A percentile compares a stretch with the other conserved stretches of the same genome.
These are phyloP conservation scores for Dendrobium huoshanense DNA, from an alignment of 106 monocot genomes.

Conservation along the genomic window DNA sequence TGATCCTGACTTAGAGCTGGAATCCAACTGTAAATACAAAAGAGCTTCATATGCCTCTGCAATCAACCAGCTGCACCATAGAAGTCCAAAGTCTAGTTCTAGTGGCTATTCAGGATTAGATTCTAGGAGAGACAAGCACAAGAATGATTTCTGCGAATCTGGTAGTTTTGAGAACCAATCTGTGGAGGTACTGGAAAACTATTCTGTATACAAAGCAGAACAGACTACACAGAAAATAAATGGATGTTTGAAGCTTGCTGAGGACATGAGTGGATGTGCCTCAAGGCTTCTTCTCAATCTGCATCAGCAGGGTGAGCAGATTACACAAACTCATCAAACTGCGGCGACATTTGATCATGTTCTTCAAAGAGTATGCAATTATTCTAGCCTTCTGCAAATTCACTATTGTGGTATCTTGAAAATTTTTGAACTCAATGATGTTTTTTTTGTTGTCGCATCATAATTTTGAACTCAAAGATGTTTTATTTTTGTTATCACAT, in stretches of 20 bases:
- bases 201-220: neutral
- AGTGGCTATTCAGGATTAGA: neutral
- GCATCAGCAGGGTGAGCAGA: conserved; percentile 11
- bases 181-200: neutral
- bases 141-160: neutral
- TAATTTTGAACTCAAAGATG: too few relatives aligned
- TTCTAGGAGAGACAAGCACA: neutral
- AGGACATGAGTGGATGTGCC: neutral
- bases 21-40: neutral
- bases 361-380: conserved; percentile 1
- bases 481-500: too few relatives aligned
- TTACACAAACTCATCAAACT: neutral
- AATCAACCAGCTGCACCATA: neutral
- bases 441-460: too few relatives aligned
- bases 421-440: too few relatives aligned
- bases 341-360: neutral
- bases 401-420: too few relatives aligned
- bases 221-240: neutral
- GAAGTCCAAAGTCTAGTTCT: neutral
- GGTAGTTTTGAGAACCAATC: neutral
- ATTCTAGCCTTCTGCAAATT: too few relatives aligned
- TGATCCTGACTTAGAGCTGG: neutral
- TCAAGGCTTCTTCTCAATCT: conserved; percentile 3
- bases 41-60: conserved; percentile 3
- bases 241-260: conserved; percentile 6